Conservation (phyloP, 2,329 filamentous ascomycete species). For the Fusarium mangiferae region DNA sequence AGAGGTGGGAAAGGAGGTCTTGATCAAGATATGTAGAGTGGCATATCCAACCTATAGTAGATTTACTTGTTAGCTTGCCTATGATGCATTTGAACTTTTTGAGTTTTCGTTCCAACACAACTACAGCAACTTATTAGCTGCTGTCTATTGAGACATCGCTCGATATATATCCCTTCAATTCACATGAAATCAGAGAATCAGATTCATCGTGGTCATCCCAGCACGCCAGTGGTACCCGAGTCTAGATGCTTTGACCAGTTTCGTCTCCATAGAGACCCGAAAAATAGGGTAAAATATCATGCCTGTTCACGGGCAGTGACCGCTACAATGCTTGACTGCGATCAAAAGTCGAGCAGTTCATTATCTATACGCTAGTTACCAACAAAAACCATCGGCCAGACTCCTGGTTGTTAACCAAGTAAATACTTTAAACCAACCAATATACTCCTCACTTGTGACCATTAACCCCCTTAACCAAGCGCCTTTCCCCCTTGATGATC, state of each 20-base stretch:
- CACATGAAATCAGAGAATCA: not conserved
- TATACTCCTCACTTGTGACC: not conserved
- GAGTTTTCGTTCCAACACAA: not conserved
- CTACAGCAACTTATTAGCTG: not conserved
- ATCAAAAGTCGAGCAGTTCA: not conserved
- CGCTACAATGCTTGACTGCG: not conserved
- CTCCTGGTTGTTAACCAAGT: slow-evolving; percentile 1
- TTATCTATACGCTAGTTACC: slow-evolving; percentile 2
- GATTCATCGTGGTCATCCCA: not conserved
- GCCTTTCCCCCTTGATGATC: not conserved
- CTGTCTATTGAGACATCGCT: not conserved
- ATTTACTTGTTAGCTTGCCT: not conserved
- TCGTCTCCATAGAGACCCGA: not conserved
- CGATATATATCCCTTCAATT: not conserved
- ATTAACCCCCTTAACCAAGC: not conserved
- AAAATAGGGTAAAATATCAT: not conserved
- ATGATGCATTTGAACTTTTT: not conserved
- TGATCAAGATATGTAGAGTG: not conserved
- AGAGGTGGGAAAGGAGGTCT: slow-evolving; percentile 3
- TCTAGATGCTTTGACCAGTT: not conserved
- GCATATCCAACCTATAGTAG: not conserved
- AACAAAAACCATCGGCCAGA: not conserved
- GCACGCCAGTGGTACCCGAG: not conserved
- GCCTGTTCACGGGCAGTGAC: not conserved
- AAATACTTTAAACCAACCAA: not conserved